Conservation (phyloP, 1,139 yeast species). For the Saccharomyces hybrid region DNA sequence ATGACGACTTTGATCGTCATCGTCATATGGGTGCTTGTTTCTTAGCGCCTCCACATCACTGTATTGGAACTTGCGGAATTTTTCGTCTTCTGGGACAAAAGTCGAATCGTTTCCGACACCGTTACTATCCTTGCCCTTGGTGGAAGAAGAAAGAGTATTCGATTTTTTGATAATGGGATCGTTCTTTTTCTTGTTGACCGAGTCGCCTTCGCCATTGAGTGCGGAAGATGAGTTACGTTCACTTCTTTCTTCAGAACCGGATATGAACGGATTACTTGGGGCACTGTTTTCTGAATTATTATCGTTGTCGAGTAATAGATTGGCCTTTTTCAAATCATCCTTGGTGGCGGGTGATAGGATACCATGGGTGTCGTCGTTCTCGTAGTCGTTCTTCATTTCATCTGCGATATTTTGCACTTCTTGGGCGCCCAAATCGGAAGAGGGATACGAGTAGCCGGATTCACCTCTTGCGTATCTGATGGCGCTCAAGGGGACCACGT, state of each 20-base stretch:
- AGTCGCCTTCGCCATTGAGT: neutral
- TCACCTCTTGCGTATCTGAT: slow-evolving; percentile 54
- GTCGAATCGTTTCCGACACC: slow-evolving; percentile 9
- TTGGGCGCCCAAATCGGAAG: slow-evolving; percentile 53
- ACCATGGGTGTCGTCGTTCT: slow-evolving; percentile 19
- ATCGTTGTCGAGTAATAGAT: slow-evolving; percentile 13
- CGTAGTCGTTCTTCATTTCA: slow-evolving; percentile 31
- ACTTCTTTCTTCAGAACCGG: neutral
- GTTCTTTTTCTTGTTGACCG: neutral
- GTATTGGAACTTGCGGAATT: slow-evolving; percentile 21
- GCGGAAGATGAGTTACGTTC: neutral
- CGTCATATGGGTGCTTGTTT: slow-evolving; percentile 5
- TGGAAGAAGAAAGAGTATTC: neutral
- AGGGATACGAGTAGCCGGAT: slow-evolving; percentile 36
- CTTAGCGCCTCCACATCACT: slow-evolving; percentile 15
- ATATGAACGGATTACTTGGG: neutral
- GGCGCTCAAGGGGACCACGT: slow-evolving; percentile 69
- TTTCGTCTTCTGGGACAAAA: slow-evolving; percentile 25
- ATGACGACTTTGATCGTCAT: neutral
- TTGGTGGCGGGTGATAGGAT: slow-evolving; percentile 29
- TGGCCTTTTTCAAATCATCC: slow-evolving; percentile 32
- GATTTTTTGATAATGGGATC: neutral
- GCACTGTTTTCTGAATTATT: neutral
- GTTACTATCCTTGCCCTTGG: slow-evolving; percentile 1
- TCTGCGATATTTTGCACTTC: slow-evolving; percentile 51